phyloP scores from a whole-genome alignment of 139 green algal species.

The Trebouxia sp. region DNA sequence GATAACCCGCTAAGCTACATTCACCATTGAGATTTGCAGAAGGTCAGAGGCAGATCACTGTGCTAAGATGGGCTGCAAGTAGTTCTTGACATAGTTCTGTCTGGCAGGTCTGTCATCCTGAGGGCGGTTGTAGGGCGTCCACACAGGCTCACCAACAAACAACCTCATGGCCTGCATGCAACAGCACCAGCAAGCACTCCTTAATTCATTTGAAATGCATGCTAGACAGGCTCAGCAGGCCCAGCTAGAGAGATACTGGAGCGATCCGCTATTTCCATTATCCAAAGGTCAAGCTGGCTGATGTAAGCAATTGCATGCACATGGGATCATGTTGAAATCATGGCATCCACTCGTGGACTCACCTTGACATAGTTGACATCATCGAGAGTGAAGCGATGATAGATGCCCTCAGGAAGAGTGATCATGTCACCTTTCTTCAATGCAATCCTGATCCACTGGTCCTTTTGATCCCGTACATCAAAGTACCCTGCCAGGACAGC shows the following conservation, averaged over 20 bases:
- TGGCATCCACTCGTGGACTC: background rate
- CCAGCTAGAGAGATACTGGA: too few relatives aligned
- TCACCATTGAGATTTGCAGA: too few relatives aligned
- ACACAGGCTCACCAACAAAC: slow-evolving; percentile 94
- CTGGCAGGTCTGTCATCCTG: slow-evolving; percentile 64
- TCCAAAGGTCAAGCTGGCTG: background rate
- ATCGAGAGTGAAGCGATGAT: slow-evolving; percentile 96
- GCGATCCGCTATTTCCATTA: background rate
- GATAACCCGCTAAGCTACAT: too few relatives aligned
- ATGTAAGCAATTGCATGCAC: background rate
- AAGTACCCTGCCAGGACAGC: slow-evolving; percentile 83
- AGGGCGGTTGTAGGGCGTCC: slow-evolving; percentile 87
- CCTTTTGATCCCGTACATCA: slow-evolving; percentile 89
- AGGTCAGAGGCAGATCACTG: too few relatives aligned
- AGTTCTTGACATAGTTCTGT: slow-evolving; percentile 63
- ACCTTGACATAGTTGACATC: slow-evolving; percentile 87
- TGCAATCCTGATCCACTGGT: slow-evolving; percentile 91
- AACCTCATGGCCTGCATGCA: slow-evolving; percentile 82
- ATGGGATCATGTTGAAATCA: background rate
- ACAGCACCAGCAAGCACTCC: background rate
- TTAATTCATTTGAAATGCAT: background rate
- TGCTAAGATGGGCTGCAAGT: too few relatives aligned
- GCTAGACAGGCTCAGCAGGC: too few relatives aligned
- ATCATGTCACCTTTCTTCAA: slow-evolving; percentile 84
- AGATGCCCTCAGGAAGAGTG: slow-evolving; percentile 94